Evolutionary conservation across 495 filamentous ascomycete genomes (phyloP), one percentile per base, ranked within the genome.

Genomic region (Xylaria longipes): DNA sequence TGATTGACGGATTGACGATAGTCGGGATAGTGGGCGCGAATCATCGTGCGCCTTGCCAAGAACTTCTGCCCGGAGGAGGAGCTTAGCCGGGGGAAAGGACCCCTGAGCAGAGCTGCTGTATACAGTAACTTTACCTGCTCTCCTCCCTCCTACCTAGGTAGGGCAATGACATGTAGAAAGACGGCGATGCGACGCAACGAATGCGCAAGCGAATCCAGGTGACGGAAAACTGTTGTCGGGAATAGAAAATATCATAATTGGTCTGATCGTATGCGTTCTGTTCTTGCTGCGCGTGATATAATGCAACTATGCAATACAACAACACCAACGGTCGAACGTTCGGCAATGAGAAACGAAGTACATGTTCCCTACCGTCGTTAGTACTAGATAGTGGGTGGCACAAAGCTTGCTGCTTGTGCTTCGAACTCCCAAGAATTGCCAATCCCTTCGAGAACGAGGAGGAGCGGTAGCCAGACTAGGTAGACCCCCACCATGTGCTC

Each of bases 291-390:
- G 65, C n/a, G 64, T 45, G 66, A 43, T 61, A 41, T 50, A 27
- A 46, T 69, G 66, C 66, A 48, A 69, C 66, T 17, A 60, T 60
- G 66, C 66, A 48, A 6, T 69, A 69, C 66, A 8, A 69, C 52
- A 43, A 29, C 35, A 20, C 48, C 22, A 58, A 43, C 50, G 35
- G 48, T 57, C 54, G 8, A 33, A 46, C 27, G 54, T 60, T 48
- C 37, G 37, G 22, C 22, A 46, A 45, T 60, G 52, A 69, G 17
- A 56, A 11, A 29, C 1, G 9, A 37, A 37, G 33, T 60, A 11
- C 5, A 22, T n/a, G 57, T 60, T 15, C 57, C 57, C 17, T 60
- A 17, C 33, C 57, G 12, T 22, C 22, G 31, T 22, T 22, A n/a
- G n/a, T n/a, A n/a, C n/a, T n/a, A n/a, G n/a, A 35, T 60, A 33